phyloP scores from a whole-genome alignment of 2,329 filamentous ascomycete genomes.

The Colletotrichum chlorophyti region DNA sequence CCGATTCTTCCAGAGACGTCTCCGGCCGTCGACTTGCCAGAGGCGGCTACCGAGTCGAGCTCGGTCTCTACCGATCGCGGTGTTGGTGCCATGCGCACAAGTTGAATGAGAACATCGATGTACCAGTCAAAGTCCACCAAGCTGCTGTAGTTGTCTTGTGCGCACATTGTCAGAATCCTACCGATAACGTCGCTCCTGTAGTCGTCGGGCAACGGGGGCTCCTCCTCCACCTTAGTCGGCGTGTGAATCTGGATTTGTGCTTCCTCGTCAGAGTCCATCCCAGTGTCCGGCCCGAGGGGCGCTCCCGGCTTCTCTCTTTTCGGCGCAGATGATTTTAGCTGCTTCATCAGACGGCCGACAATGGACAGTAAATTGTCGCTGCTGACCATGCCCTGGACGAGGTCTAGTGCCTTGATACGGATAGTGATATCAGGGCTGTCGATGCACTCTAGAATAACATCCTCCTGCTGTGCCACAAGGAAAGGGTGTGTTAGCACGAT shows the following conservation, averaged over 20 bases:
- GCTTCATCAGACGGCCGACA: slow-evolving; percentile 85
- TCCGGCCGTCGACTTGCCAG: slow-evolving; percentile 38
- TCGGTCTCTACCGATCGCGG: slow-evolving; percentile 49
- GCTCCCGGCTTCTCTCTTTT: slow-evolving; percentile 53
- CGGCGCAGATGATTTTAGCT: slow-evolving; percentile 74
- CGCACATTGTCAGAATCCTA: slow-evolving; percentile 87
- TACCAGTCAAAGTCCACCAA: slow-evolving; percentile 97
- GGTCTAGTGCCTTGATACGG: slow-evolving; percentile 86
- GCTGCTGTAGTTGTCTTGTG: slow-evolving; percentile 84
- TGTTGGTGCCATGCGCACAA: slow-evolving; percentile 75
- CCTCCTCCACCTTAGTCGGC: slow-evolving; percentile 43
- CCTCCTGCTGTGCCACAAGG: slow-evolving; percentile 89
- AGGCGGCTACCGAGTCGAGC: slow-evolving; percentile 37
- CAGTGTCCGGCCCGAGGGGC: slow-evolving; percentile 50
- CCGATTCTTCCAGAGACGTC: slow-evolving; percentile 77
- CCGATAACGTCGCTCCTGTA: slow-evolving; percentile 85
- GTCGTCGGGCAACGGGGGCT: slow-evolving; percentile 78
- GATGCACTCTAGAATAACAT: slow-evolving; percentile 95
- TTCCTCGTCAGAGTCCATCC: slow-evolving; percentile 58
- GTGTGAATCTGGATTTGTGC: slow-evolving; percentile 50
- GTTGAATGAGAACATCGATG: slow-evolving; percentile 84
- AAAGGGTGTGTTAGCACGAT: slow-evolving; percentile 89
- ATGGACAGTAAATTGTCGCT: slow-evolving; percentile 84
- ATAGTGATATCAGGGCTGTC: slow-evolving; percentile 97
- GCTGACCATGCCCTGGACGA: slow-evolving; percentile 93